Percentiles rank a stretch among this genome's conserved stretches.
Evolutionary conservation across 2,329 filamentous ascomycete species (phyloP).

Genomic region (Sphaceloma murrayae): DNA sequence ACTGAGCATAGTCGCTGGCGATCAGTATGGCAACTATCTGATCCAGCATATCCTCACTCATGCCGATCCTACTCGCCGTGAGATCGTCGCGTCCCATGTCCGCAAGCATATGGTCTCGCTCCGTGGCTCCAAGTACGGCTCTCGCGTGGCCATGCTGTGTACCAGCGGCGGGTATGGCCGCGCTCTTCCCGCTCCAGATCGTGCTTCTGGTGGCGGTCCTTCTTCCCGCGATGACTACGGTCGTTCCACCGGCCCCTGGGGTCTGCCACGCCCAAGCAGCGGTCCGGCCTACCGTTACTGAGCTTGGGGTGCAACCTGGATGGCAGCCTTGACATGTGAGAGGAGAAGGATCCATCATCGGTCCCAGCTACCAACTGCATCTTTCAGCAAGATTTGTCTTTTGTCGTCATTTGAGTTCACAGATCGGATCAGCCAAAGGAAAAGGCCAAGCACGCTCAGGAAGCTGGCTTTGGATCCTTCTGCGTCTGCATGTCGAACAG

Average conservation of each 20-base stretch:
- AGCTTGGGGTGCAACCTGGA: neutral
- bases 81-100: constrained; percentile 87
- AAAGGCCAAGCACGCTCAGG: constrained; percentile 6
- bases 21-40: constrained; percentile 97
- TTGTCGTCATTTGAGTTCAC: constrained; percentile 9
- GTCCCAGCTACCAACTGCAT: constrained; percentile 11
- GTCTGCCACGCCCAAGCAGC: constrained; percentile 1
- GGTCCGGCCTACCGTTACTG: constrained; percentile 9
- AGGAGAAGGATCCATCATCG: constrained; percentile 4
- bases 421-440: constrained; percentile 13
- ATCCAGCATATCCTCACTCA: constrained; percentile 95
- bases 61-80: constrained; percentile 75
- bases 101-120: constrained; percentile 99
- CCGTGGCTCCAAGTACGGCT: constrained; percentile 95
- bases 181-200: constrained; percentile 26
- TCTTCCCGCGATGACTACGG: constrained; percentile 13
- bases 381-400: constrained; percentile 6
- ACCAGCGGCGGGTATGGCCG: constrained; percentile 88
- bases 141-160: constrained; percentile 96
- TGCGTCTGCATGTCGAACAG: constrained; percentile 4
- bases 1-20: constrained; percentile 61
- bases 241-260: constrained; percentile 16
- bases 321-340: constrained; percentile 8
- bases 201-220: constrained; percentile 5
- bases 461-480: constrained; percentile 13